A percentile compares a stretch with the other conserved stretches of the same genome.
Evolutionary conservation across 371 early-diverging fungal species (phyloP).

Genomic region (Amoeboaphelidium protococcarum): DNA sequence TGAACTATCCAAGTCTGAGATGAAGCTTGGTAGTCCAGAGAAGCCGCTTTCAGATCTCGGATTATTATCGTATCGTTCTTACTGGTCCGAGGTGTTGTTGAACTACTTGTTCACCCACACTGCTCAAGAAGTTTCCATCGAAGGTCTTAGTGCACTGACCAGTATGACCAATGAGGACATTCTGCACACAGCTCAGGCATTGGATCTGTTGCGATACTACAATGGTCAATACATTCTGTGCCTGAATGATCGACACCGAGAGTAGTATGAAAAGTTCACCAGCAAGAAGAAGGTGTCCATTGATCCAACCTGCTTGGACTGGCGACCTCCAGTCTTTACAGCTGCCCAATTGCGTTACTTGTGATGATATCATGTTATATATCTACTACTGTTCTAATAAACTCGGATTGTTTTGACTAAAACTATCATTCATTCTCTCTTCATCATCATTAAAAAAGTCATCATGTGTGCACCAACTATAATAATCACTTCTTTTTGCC

Average conservation of each 20-base stretch:
- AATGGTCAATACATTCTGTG: conserved; percentile 76
- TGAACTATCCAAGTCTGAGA: conserved; percentile 61
- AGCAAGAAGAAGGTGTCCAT: conserved; percentile 41
- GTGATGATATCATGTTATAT: too few species aligned
- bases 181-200: conserved; percentile 64
- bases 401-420: too few species aligned
- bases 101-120: conserved; percentile 3
- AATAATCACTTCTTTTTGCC: too few species aligned
- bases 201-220: conserved; percentile 78
- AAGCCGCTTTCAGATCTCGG: conserved; percentile 33
- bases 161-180: conserved; percentile 81
- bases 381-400: too few species aligned
- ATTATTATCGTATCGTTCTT: conserved; percentile 11
- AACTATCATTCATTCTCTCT: too few species aligned
- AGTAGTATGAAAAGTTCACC: conserved; percentile 33
- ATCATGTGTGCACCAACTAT: too few species aligned
- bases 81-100: conserved; percentile 9
- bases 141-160: conserved; percentile 55
- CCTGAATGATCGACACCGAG: conserved; percentile 61
- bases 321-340: conserved; percentile 22
- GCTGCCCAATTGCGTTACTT: conserved; percentile 15
- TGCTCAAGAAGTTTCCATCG: conserved; percentile 22
- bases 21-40: conserved; percentile 55
- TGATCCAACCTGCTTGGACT: conserved; percentile 33
- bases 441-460: too few species aligned